A percentile compares a stretch with the other conserved stretches of the same genome.
Evolutionary conservation across 768 basidiomycete genomes (phyloP).

Genomic region (Termitomyces sp.): DNA sequence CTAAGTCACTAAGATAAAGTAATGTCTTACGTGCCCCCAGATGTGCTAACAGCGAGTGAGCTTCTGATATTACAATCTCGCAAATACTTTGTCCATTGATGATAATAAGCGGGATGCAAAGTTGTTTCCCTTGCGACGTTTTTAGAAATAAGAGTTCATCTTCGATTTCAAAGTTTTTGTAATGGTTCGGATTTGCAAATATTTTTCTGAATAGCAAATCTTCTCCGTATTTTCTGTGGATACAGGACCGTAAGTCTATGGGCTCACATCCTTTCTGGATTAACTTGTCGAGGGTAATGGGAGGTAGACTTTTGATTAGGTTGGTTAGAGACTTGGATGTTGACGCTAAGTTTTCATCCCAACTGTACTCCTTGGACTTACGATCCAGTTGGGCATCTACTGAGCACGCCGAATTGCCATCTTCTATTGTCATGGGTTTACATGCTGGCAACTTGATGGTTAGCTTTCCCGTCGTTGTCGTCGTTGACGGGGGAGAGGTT

Average conservation of each 20-base stretch:
- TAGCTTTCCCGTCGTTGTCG: background rate
- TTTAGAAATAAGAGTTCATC: background rate
- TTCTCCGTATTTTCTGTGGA: background rate
- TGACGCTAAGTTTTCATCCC: background rate
- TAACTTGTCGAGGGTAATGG: background rate
- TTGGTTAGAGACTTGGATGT: too few species aligned
- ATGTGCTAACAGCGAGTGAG: background rate
- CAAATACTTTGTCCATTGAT: background rate
- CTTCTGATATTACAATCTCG: background rate
- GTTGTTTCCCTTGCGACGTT: accelerated
- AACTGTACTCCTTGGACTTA: background rate
- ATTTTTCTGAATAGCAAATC: background rate
- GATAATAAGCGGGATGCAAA: background rate
- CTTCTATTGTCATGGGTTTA: background rate
- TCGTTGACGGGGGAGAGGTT: too few species aligned
- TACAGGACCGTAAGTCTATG: background rate
- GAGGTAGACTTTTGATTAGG: background rate
- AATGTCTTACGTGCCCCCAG: background rate
- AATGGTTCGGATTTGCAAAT: background rate
- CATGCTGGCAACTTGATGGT: background rate
- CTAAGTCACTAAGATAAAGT: background rate
- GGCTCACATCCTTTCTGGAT: background rate
- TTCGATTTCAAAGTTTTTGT: background rate
- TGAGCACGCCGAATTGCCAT: background rate
- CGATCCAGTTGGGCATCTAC: background rate